Percentiles rank a stretch among this genome's conserved stretches.
Conservation (phyloP, 108 stramenopile species). For the Thalassiosira profunda region DNA sequence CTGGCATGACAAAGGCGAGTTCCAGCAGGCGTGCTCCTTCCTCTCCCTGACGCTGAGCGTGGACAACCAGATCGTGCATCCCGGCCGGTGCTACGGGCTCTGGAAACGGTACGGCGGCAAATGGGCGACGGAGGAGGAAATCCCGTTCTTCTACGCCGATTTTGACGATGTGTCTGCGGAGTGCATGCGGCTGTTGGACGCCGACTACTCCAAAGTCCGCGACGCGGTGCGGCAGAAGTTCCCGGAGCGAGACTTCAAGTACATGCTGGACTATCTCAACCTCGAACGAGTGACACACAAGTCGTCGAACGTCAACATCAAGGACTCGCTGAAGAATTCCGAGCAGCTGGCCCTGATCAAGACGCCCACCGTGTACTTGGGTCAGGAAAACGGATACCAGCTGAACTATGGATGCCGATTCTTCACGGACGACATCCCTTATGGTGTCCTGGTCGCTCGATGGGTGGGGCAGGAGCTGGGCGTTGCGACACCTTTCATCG, state of each 20-base stretch:
- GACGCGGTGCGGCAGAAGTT: constrained; percentile 42
- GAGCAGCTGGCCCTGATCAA: constrained; percentile 50
- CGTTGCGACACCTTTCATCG: constrained; percentile 49
- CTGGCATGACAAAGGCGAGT: constrained; percentile 34
- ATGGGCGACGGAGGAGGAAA: constrained; percentile 34
- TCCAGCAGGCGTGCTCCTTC: constrained; percentile 52
- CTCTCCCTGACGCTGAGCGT: constrained; percentile 51
- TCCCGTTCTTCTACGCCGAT: constrained; percentile 59
- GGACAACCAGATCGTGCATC: constrained; percentile 64
- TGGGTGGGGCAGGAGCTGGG: constrained; percentile 50
- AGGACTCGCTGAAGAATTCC: constrained; percentile 48
- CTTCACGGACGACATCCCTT: constrained; percentile 63
- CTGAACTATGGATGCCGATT: constrained; percentile 45
- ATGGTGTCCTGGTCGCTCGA: constrained; percentile 53
- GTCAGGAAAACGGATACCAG: constrained; percentile 27
- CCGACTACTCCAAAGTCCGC: constrained; percentile 43
- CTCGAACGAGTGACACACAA: constrained; percentile 48
- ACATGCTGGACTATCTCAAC: constrained; percentile 57
- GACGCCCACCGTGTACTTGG: constrained; percentile 39
- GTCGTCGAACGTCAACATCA: constrained; percentile 36
- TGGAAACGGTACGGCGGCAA: constrained; percentile 56
- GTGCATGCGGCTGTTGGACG: constrained; percentile 36
- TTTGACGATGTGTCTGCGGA: constrained; percentile 56
- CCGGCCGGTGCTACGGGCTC: constrained; percentile 52
- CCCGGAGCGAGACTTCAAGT: constrained; percentile 47